phyloP scores from a whole-genome alignment of 345 rosid species.

The Toxicodendron radicans region DNA sequence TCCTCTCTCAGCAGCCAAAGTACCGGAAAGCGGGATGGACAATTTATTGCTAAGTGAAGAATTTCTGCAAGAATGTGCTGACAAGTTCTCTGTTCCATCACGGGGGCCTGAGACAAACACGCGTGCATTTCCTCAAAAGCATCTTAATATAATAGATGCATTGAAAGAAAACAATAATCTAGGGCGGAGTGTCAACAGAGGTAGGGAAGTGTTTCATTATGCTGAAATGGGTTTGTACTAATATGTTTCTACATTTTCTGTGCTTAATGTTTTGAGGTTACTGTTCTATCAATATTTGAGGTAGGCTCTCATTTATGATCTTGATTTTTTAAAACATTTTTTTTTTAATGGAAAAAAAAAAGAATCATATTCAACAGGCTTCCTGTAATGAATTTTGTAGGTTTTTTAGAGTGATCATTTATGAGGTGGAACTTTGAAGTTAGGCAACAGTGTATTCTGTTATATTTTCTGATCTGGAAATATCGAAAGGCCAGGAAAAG shows the following conservation, averaged over 20 bases:
- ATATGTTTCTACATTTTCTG: too few relatives aligned
- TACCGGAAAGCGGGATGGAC: slow-evolving; percentile 20
- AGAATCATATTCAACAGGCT: background rate
- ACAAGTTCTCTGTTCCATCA: slow-evolving; percentile 33
- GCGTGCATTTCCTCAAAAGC: slow-evolving; percentile 35
- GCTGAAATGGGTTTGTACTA: background rate
- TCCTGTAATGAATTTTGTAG: background rate
- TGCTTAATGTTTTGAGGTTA: background rate
- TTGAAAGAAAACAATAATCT: slow-evolving; percentile 41
- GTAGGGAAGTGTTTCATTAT: slow-evolving; percentile 25
- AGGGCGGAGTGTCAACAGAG: slow-evolving; percentile 42
- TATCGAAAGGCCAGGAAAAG: too few relatives aligned
- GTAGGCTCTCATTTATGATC: background rate
- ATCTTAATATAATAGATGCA: slow-evolving; percentile 42
- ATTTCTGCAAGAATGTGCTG: slow-evolving; percentile 31
- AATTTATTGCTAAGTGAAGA: slow-evolving; percentile 31
- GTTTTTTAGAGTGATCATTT: too few relatives aligned
- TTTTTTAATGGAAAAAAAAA: too few relatives aligned
- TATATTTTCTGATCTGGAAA: too few relatives aligned
- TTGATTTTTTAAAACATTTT: background rate
- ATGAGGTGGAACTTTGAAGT: background rate
- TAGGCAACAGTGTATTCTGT: too few relatives aligned
- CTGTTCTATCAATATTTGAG: too few relatives aligned
- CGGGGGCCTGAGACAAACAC: slow-evolving; percentile 23
- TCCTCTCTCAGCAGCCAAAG: slow-evolving; percentile 21